Conservation (phyloP, 2,329 filamentous ascomycete genomes). For the Emmonsia crescens region DNA sequence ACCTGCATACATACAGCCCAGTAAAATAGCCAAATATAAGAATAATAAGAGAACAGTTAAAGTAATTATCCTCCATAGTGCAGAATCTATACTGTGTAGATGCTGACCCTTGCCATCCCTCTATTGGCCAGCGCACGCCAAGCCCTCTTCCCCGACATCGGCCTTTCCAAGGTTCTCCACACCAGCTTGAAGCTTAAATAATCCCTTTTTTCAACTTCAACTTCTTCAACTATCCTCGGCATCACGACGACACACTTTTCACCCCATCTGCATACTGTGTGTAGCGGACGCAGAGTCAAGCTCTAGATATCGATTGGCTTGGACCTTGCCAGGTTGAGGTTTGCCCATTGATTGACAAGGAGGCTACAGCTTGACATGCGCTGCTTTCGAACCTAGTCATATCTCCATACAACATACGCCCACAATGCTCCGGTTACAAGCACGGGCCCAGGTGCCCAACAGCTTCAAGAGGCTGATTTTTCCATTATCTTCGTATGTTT, state of each 20-base stretch:
- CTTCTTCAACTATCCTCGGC: not conserved
- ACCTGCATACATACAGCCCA: not conserved
- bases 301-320: not conserved
- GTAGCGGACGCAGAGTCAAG: not conserved
- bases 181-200: not conserved
- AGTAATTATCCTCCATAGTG: not conserved
- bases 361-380: not conserved
- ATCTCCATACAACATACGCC: not conserved
- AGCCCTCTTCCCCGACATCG: not conserved
- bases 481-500: slow-evolving; percentile 7
- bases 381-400: not conserved
- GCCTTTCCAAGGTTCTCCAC: not conserved
- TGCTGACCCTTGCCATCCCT: not conserved
- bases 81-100: not conserved
- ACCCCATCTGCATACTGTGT: not conserved
- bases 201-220: not conserved
- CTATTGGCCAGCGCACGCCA: not conserved
- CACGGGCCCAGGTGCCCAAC: slow-evolving; percentile 8
- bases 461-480: slow-evolving; percentile 4
- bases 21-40: not conserved
- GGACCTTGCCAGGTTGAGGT: not conserved
- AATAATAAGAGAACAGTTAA: not conserved
- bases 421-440: slow-evolving; percentile 10
- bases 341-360: not conserved
- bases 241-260: not conserved